Base-by-base conservation (phyloP, 805 yeast species). In the Schizosaccharomyces cryophilus region DNA sequence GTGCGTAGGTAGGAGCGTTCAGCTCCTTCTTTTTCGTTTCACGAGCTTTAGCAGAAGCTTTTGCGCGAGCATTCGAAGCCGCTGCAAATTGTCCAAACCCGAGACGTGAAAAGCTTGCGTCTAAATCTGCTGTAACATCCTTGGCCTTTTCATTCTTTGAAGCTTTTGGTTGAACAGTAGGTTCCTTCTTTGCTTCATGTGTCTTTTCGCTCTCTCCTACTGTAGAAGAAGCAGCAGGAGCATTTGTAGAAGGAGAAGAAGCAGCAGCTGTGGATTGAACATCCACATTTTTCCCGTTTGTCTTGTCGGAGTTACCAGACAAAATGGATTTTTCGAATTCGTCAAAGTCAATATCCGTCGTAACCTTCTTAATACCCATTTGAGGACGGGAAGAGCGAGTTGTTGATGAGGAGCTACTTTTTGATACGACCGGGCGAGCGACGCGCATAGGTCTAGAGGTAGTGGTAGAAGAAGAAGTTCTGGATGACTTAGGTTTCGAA, bases 51-150 rank as follows among this genome's bases (percentile, higher is more conserved):
- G 80, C 82, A 47, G 79, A 72, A 35, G 80, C 79, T 54, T 77
- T 74, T 4, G 61, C 63, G 64, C 71, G 68, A 55, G 69, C 56
- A 21, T 51, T 51, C 3, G 56, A 21, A 4, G 56, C 56, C 4
- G 56, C 60, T 73, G 72, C 65, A 6, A 66, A 72, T 54, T 87
- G 89, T 66, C 96, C 96, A 68, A 88, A 88, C 0, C 96, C 95
- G 64, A 88, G 75, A 69, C 79, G 84, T 63, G 93, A 93, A 69
- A 86, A 56, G 56, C 35, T 51, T 21, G 56, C 24, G 24, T 51
- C 35, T 4, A 51, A 29, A 5, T 51, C 19, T 3, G 56, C 2
- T 6, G 17, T 17, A 29, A 4, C 3, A n/a, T 21, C 21, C 56
- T 51, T 51, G 4, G 56, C 17, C 40, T 35, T 35, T 35, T 35